Evolutionary conservation across 805 yeast genomes (phyloP).

Genomic region (Wickerhamomyces chaumierensis): DNA sequence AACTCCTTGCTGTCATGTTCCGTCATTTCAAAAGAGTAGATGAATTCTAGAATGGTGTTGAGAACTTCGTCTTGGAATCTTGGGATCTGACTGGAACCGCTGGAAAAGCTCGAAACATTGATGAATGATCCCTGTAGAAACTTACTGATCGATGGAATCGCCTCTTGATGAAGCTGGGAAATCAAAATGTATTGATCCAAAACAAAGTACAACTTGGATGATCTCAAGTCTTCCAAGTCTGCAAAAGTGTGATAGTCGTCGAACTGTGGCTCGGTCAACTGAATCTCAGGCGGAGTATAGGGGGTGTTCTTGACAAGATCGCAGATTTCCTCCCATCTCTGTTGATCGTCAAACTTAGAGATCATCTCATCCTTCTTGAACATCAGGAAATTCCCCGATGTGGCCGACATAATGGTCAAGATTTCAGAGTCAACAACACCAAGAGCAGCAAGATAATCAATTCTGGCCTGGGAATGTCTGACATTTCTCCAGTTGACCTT

Average conservation of each 20-base stretch:
- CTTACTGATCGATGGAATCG: constrained; percentile 26
- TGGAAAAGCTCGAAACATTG: constrained; percentile 20
- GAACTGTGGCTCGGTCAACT: constrained; percentile 28
- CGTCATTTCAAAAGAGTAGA: constrained; percentile 24
- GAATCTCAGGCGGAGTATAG: constrained; percentile 16
- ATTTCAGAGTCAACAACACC: constrained; percentile 24
- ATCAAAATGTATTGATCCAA: constrained; percentile 31
- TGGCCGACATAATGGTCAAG: constrained; percentile 17
- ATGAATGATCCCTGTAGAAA: constrained; percentile 26
- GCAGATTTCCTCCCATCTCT: constrained; percentile 21
- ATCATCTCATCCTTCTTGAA: constrained; percentile 14
- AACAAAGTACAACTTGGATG: constrained; percentile 21
- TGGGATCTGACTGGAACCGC: constrained; percentile 12
- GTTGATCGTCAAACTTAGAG: constrained; percentile 13
- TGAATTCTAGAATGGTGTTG: constrained; percentile 23
- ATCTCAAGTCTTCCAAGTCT: constrained; percentile 29
- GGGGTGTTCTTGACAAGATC: constrained; percentile 12
- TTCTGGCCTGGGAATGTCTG: constrained; percentile 26
- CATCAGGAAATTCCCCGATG: constrained; percentile 22
- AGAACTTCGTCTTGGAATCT: constrained; percentile 25
- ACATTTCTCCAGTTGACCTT: constrained; percentile 28
- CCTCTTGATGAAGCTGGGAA: constrained; percentile 31
- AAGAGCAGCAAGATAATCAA: constrained; percentile 21
- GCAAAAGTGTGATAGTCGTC: constrained; percentile 25
- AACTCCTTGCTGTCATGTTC: constrained; percentile 19